A percentile compares a stretch with the other conserved stretches of the same genome.
Evolutionary conservation across 805 yeast genomes (phyloP).

Genomic region (Metschnikowia shivogae): DNA sequence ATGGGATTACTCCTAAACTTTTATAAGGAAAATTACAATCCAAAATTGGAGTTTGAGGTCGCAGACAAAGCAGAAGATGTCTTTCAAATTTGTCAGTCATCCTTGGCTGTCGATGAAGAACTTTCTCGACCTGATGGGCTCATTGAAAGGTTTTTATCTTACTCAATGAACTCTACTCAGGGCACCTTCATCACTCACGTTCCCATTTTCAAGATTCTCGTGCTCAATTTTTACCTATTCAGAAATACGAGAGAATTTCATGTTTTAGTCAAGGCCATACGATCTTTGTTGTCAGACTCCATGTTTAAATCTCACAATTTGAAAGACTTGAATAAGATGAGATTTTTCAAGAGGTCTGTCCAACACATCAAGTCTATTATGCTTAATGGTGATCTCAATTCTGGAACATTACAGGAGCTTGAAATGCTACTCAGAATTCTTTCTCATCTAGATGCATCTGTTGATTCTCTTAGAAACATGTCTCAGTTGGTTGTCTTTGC

Average conservation of each 20-base stretch:
- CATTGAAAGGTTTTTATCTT: background rate
- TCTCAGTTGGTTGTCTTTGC: constrained; percentile 45
- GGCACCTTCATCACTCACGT: background rate
- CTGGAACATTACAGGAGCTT: constrained; percentile 14
- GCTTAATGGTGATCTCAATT: constrained; percentile 12
- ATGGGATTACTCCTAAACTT: constrained; percentile 50
- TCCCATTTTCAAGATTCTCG: constrained; percentile 39
- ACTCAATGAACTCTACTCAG: background rate
- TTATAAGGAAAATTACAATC: constrained; percentile 32
- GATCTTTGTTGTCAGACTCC: constrained; percentile 51
- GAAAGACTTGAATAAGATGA: constrained; percentile 50
- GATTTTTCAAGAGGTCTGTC: constrained; percentile 42
- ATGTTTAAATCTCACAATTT: constrained; percentile 49
- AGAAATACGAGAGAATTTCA: constrained; percentile 52
- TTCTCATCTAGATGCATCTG: constrained; percentile 41
- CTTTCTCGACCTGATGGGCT: background rate
- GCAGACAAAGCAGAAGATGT: background rate
- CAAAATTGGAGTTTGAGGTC: background rate
- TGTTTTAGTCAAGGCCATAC: constrained; percentile 54
- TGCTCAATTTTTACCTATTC: constrained; percentile 59
- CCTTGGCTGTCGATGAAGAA: background rate
- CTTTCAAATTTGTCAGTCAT: background rate
- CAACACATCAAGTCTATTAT: constrained; percentile 43
- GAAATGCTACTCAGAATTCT: constrained; percentile 21
- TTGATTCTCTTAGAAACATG: constrained; percentile 51